Evolutionary conservation across 2,329 filamentous ascomycete genomes (phyloP).

Genomic region (Arthrinium phaeospermum): DNA sequence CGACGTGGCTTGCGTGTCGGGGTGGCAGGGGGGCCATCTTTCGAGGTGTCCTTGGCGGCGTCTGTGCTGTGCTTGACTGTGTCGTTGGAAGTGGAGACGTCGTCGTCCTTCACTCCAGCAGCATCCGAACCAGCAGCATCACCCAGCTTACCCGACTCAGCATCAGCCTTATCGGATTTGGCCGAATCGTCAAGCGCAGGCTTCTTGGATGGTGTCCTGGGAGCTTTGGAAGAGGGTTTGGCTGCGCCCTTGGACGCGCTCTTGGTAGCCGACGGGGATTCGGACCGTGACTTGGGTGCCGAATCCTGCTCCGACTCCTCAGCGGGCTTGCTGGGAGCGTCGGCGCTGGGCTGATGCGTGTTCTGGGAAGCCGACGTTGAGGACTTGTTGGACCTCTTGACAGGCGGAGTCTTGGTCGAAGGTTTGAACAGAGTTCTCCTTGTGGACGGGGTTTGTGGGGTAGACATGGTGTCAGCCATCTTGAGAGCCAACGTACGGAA

Average conservation of each 20-base stretch:
- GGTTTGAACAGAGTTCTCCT: constrained; percentile 40
- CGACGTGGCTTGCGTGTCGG: constrained; percentile 20
- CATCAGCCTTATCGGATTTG: constrained; percentile 21
- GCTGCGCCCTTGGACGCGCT: not conserved
- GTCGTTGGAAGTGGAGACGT: constrained; percentile 34
- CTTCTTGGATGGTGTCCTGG: constrained; percentile 9
- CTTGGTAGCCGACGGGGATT: not conserved
- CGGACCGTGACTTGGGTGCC: constrained; percentile 8
- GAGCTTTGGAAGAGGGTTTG: not conserved
- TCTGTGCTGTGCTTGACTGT: constrained; percentile 33
- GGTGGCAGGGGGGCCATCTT: constrained; percentile 25
- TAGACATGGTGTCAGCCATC: constrained; percentile 35
- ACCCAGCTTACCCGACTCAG: constrained; percentile 23
- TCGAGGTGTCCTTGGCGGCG: constrained; percentile 23
- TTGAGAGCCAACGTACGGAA: constrained; percentile 27
- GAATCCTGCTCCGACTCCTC: constrained; percentile 9
- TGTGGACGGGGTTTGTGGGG: constrained; percentile 35
- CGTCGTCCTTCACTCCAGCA: constrained; percentile 27
- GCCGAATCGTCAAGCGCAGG: constrained; percentile 6
- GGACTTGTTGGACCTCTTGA: constrained; percentile 27
- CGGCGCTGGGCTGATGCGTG: not conserved
- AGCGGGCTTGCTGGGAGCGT: not conserved
- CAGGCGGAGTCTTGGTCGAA: constrained; percentile 37
- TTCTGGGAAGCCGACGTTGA: not conserved
- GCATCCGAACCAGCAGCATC: constrained; percentile 28